Evolutionary conservation across 805 yeast genomes (phyloP).

Genomic region (Saccharomycopsis babjevae): DNA sequence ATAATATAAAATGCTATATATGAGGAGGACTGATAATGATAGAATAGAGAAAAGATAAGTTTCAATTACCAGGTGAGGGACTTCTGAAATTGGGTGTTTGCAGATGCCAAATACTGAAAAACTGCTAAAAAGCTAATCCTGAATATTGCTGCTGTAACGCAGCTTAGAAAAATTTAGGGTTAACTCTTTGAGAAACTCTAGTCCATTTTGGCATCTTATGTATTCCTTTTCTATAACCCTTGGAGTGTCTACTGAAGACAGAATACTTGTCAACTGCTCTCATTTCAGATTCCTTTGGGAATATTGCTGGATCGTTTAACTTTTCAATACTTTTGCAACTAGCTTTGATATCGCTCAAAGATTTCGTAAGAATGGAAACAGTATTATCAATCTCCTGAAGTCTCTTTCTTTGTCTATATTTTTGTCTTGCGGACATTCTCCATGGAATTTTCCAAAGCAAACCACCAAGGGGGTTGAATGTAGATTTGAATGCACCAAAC

Average conservation of each 20-base stretch:
- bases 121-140: too few species aligned
- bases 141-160: neutral
- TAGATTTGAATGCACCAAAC: constrained; percentile 66
- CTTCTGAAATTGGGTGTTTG: neutral
- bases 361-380: constrained; percentile 51
- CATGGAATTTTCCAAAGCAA: constrained; percentile 73
- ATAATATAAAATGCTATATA: neutral
- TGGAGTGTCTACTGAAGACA: constrained; percentile 63
- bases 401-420: constrained; percentile 75
- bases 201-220: constrained; percentile 93
- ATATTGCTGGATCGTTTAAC: constrained; percentile 31
- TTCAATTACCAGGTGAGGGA: neutral
- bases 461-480: constrained; percentile 55
- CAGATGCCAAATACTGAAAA: too few species aligned
- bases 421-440: constrained; percentile 71
- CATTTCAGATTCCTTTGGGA: constrained; percentile 82
- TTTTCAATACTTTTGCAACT: constrained; percentile 27
- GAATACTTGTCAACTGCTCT: constrained; percentile 75
- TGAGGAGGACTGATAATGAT: neutral
- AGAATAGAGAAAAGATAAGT: neutral
- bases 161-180: constrained; percentile 56
- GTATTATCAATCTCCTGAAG: constrained; percentile 74
- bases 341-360: constrained; percentile 30
- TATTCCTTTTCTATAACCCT: constrained; percentile 77
- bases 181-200: constrained; percentile 65